phyloP scores from a whole-genome alignment of 768 basidiomycete genomes.

The Boletus vinaceobasis region DNA sequence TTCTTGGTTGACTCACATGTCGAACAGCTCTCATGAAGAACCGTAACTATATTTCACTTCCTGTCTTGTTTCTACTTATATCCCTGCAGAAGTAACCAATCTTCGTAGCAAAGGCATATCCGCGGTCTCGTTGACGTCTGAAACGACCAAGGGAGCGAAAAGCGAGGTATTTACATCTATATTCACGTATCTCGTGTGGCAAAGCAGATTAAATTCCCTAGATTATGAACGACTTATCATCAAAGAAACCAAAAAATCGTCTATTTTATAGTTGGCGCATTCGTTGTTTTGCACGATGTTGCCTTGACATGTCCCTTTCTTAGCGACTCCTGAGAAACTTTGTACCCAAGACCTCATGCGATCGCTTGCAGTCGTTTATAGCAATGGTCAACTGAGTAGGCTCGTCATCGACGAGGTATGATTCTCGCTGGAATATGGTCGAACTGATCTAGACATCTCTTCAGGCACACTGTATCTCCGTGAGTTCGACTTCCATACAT shows the following conservation, averaged over 20 bases:
- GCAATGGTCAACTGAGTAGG: constrained; percentile 59
- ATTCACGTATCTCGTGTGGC: not conserved
- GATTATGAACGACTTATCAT: constrained; percentile 61
- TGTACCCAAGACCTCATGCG: constrained; percentile 50
- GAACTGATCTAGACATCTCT: not conserved
- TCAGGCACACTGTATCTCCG: constrained; percentile 83
- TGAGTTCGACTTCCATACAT: constrained; percentile 27
- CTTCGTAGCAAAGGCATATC: constrained; percentile 52
- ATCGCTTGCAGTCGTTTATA: constrained; percentile 48
- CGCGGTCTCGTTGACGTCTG: constrained; percentile 65
- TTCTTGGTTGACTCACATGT: not conserved
- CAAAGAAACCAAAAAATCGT: constrained; percentile 54
- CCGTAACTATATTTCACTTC: constrained; percentile 43
- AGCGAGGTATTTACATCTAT: constrained; percentile 42
- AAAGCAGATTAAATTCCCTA: constrained; percentile 25
- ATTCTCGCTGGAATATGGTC: constrained; percentile 3
- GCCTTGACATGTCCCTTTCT: not conserved
- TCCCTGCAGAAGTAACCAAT: constrained; percentile 55
- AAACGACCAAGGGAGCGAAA: constrained; percentile 54
- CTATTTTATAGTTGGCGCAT: constrained; percentile 66
- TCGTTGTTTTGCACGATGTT: not conserved
- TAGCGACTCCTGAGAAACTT: constrained; percentile 79
- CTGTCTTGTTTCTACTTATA: not conserved
- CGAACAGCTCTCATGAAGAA: constrained; percentile 74
- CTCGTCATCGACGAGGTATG: constrained; percentile 79